A percentile compares a stretch with the other conserved stretches of the same genome.
Evolutionary conservation across 495 filamentous ascomycete genomes (phyloP).

Genomic region (Platismatia glauca): DNA sequence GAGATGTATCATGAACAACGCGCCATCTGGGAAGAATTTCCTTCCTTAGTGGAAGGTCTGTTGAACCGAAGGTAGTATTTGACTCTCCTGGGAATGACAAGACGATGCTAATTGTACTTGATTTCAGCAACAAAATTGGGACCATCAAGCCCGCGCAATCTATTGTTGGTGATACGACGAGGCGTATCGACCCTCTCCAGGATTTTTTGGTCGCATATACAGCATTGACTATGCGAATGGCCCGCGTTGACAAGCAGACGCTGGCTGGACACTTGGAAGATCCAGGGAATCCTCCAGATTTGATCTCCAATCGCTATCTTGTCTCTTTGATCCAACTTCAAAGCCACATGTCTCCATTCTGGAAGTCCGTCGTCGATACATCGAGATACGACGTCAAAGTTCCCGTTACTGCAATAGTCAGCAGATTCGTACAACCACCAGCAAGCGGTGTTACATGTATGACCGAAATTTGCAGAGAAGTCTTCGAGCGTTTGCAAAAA

Average conservation of each 20-base stretch:
- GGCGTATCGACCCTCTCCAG: constrained; percentile 14
- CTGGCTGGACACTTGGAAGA: constrained; percentile 16
- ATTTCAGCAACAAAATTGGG: constrained; percentile 7
- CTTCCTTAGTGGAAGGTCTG: constrained; percentile 35
- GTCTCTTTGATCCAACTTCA: constrained; percentile 15
- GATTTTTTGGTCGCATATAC: constrained; percentile 22
- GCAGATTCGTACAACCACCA: constrained; percentile 11
- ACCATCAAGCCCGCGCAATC: neutral
- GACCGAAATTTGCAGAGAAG: constrained; percentile 6
- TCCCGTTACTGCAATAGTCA: constrained; percentile 16
- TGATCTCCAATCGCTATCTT: constrained; percentile 26
- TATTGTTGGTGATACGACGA: neutral
- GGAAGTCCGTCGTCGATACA: constrained; percentile 21
- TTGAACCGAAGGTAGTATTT: constrained; percentile 37
- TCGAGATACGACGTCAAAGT: constrained; percentile 18
- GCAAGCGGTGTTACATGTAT: constrained; percentile 16
- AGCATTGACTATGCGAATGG: constrained; percentile 24
- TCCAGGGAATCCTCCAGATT: constrained; percentile 22
- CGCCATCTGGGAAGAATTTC: constrained; percentile 48
- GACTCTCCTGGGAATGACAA: neutral
- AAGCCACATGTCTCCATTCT: constrained; percentile 15
- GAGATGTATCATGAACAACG: constrained; percentile 33
- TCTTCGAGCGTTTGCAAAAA: constrained; percentile 17
- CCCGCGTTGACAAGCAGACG: constrained; percentile 24
- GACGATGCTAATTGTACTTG: neutral